Conservation (phyloP, 1,284 basidiomycete species). For the Cerioporus squamosus region DNA sequence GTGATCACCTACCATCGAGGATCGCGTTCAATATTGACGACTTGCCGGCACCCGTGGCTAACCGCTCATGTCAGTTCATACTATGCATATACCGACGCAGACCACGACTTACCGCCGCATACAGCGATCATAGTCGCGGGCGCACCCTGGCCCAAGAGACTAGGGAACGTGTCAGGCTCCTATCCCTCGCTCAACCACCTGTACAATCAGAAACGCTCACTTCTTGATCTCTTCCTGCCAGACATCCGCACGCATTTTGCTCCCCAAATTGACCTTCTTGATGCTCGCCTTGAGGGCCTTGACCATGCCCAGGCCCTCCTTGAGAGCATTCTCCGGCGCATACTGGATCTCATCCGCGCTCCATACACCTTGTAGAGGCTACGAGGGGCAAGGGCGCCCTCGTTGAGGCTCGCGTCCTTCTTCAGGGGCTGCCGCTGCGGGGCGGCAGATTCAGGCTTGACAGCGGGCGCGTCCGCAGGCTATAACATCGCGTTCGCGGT, state of each 20-base stretch:
- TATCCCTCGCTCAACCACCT: not conserved
- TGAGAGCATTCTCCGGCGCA: slow-evolving; percentile 52
- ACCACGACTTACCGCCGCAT: slow-evolving; percentile 51
- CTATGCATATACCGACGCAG: too few species aligned
- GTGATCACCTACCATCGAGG: slow-evolving; percentile 49
- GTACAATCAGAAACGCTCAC: slow-evolving; percentile 37
- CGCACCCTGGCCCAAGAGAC: slow-evolving; percentile 51
- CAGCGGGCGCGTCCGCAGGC: not conserved
- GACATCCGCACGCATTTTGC: slow-evolving; percentile 58
- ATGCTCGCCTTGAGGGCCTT: slow-evolving; percentile 48
- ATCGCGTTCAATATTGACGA: slow-evolving; percentile 64
- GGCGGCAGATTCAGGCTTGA: not conserved
- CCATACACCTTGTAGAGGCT: slow-evolving; percentile 28
- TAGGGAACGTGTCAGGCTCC: slow-evolving; percentile 25
- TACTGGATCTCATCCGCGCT: slow-evolving; percentile 49
- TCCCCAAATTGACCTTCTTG: slow-evolving; percentile 52
- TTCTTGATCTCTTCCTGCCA: slow-evolving; percentile 59
- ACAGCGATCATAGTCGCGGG: slow-evolving; percentile 64
- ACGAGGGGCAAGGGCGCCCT: slow-evolving; percentile 5
- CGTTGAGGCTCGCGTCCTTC: not conserved
- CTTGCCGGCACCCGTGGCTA: slow-evolving; percentile 66
- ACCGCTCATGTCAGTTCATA: not conserved
- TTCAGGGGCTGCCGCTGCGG: not conserved
- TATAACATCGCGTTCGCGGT: not conserved
- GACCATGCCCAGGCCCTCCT: slow-evolving; percentile 58